Percentiles rank a stretch among this genome's conserved stretches.
These are phyloP conservation scores for Hypoxylon sp. DNA, from an alignment of 2,329 filamentous ascomycete species.

Conservation along the genomic window DNA sequence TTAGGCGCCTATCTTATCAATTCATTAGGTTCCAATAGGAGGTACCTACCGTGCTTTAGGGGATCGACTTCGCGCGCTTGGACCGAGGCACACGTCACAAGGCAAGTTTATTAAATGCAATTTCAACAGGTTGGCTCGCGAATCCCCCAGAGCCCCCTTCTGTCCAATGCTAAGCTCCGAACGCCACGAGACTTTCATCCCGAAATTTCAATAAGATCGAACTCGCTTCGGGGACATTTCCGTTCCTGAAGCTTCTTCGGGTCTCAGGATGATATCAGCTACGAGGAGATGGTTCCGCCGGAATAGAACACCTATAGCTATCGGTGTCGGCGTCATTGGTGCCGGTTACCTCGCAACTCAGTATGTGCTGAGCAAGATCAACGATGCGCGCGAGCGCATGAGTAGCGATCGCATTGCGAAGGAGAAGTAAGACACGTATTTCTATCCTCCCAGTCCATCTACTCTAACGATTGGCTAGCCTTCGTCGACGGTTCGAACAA, in stretches of 20 bases:
- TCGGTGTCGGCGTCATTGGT: slow-evolving; percentile 89
- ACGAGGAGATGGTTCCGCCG: slow-evolving; percentile 92
- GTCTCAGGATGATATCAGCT: slow-evolving; percentile 71
- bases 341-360: slow-evolving; percentile 93
- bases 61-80: slow-evolving; percentile 46
- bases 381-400: slow-evolving; percentile 95
- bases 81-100: slow-evolving; percentile 53
- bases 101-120: slow-evolving; percentile 27
- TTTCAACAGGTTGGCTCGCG: slow-evolving; percentile 28
- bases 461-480: slow-evolving; percentile 64
- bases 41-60: slow-evolving; percentile 3
- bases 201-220: slow-evolving; percentile 7
- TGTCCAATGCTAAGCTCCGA: slow-evolving; percentile 37
- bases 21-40: slow-evolving; percentile 24
- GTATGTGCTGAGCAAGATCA: slow-evolving; percentile 92
- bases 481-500: slow-evolving; percentile 96
- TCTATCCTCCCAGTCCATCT: neutral
- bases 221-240: slow-evolving; percentile 21
- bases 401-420: slow-evolving; percentile 94
- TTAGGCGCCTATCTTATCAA: slow-evolving; percentile 40
- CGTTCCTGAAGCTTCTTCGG: slow-evolving; percentile 30
- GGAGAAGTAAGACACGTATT: slow-evolving; percentile 81
- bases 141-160: slow-evolving; percentile 15
- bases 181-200: slow-evolving; percentile 22
- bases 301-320: slow-evolving; percentile 89